Conservation (phyloP, 1,284 basidiomycete species). For the Termitomyces sp. region DNA sequence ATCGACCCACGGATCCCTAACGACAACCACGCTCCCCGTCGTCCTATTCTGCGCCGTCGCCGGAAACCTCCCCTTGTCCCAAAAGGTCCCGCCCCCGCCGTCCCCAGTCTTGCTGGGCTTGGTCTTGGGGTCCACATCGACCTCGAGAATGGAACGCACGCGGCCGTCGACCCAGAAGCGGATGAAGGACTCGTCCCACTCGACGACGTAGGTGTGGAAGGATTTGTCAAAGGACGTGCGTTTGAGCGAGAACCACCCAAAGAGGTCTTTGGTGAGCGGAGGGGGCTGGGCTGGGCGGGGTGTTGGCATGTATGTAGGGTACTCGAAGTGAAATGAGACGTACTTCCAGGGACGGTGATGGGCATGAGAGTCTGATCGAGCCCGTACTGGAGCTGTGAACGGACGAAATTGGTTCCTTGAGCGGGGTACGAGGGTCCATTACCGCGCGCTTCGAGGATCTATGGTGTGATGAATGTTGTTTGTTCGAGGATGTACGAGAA, state of each 20-base stretch:
- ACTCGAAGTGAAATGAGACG: constrained; percentile 27
- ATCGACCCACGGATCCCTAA: constrained; percentile 45
- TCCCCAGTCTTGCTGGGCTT: constrained; percentile 44
- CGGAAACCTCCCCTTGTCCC: constrained; percentile 64
- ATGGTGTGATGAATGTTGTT: background rate
- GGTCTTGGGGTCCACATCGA: constrained; percentile 17
- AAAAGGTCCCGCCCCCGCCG: constrained; percentile 30
- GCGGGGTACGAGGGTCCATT: constrained; percentile 52
- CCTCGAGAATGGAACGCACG: constrained; percentile 29
- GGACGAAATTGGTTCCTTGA: constrained; percentile 68
- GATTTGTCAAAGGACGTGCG: constrained; percentile 31
- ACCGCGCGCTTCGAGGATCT: constrained; percentile 65
- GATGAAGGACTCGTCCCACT: constrained; percentile 72
- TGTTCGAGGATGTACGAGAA: background rate
- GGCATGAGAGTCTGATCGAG: constrained; percentile 9
- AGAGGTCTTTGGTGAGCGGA: constrained; percentile 55
- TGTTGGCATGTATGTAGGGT: background rate
- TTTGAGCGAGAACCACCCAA: constrained; percentile 44
- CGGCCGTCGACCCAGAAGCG: constrained; percentile 69
- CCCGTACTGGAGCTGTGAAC: constrained; percentile 70
- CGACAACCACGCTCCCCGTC: constrained; percentile 39
- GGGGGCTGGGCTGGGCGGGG: background rate
- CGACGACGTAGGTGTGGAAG: constrained; percentile 74
- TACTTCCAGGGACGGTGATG: constrained; percentile 9
- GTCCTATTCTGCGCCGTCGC: constrained; percentile 61